phyloP scores from a whole-genome alignment of 352 stramenopile species.

The Pythium phragmiticola region DNA sequence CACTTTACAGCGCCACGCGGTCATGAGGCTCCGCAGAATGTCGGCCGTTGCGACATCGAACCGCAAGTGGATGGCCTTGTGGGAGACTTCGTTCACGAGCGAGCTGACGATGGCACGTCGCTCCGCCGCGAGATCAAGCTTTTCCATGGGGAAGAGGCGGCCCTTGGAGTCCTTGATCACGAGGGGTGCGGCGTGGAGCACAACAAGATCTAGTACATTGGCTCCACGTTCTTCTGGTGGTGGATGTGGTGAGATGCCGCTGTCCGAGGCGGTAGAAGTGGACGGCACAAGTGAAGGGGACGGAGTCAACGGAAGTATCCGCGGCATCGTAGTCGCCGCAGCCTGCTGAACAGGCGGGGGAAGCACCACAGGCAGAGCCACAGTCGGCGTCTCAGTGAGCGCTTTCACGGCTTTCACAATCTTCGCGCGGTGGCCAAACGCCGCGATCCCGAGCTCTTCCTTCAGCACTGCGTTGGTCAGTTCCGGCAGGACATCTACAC shows the following conservation, averaged over 20 bases:
- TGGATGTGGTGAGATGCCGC: neutral
- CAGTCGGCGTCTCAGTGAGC: conserved; percentile 23
- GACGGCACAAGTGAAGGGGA: neutral
- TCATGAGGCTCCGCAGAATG: conserved; percentile 77
- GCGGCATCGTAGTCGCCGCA: neutral
- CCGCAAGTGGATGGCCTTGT: conserved; percentile 74
- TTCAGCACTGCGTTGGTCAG: conserved; percentile 62
- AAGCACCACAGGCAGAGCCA: neutral
- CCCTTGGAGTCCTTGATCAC: conserved; percentile 72
- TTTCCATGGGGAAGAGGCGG: conserved; percentile 82
- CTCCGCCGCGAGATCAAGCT: conserved; percentile 75
- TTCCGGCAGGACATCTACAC: conserved; percentile 52
- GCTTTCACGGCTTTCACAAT: conserved; percentile 58
- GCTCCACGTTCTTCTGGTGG: conserved; percentile 23
- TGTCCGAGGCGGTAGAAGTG: conserved; percentile 1
- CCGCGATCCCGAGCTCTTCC: conserved; percentile 58
- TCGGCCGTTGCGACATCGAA: conserved; percentile 81
- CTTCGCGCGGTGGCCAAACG: conserved; percentile 59
- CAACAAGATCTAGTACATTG: conserved; percentile 72
- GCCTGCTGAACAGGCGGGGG: neutral
- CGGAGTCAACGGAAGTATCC: neutral
- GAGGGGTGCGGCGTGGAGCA: conserved; percentile 78
- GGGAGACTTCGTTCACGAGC: conserved; percentile 62
- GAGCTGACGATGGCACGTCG: conserved; percentile 68
- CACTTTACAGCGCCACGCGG: conserved; percentile 66